phyloP scores from a whole-genome alignment of 352 stramenopile genomes.

The Phytopythium cucurbitacearum region DNA sequence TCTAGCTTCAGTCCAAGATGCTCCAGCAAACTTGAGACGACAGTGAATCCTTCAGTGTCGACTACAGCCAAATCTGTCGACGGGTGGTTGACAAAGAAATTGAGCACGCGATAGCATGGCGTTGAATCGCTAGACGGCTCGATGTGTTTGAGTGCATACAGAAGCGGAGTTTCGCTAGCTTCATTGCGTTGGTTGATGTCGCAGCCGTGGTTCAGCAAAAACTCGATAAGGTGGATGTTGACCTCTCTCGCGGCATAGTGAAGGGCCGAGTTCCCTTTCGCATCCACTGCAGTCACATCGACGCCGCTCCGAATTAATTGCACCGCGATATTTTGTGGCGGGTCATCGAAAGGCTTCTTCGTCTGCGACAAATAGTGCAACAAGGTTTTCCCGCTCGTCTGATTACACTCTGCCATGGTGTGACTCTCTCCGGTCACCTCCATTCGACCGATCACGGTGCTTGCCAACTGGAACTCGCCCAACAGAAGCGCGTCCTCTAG shows the following conservation, averaged over 20 bases:
- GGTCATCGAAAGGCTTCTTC: slow-evolving; percentile 42
- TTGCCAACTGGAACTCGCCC: slow-evolving; percentile 60
- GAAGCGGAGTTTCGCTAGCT: slow-evolving; percentile 36
- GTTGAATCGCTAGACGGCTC: slow-evolving; percentile 11
- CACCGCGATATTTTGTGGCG: slow-evolving; percentile 56
- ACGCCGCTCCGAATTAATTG: slow-evolving; percentile 50
- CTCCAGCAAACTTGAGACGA: slow-evolving; percentile 46
- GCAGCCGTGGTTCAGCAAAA: slow-evolving; percentile 44
- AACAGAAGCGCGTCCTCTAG: slow-evolving; percentile 64
- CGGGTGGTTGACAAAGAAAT: slow-evolving; percentile 40
- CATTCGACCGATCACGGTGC: slow-evolving; percentile 41
- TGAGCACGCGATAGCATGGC: slow-evolving; percentile 19
- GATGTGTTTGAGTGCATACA: slow-evolving; percentile 44
- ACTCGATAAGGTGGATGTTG: slow-evolving; percentile 60
- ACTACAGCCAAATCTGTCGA: slow-evolving; percentile 19
- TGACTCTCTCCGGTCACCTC: too few species aligned
- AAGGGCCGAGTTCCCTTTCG: slow-evolving; percentile 36
- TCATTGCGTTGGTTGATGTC: slow-evolving; percentile 35
- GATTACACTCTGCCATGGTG: too few species aligned
- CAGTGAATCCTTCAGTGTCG: slow-evolving; percentile 34
- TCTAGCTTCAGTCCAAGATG: slow-evolving; percentile 28
- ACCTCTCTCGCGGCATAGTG: slow-evolving; percentile 50
- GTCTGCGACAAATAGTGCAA: slow-evolving; percentile 56
- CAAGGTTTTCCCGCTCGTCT: slow-evolving; percentile 32
- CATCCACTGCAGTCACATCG: slow-evolving; percentile 15